Base-by-base conservation (phyloP, 352 stramenopile genomes). In the Globisporangium ultimum region DNA sequence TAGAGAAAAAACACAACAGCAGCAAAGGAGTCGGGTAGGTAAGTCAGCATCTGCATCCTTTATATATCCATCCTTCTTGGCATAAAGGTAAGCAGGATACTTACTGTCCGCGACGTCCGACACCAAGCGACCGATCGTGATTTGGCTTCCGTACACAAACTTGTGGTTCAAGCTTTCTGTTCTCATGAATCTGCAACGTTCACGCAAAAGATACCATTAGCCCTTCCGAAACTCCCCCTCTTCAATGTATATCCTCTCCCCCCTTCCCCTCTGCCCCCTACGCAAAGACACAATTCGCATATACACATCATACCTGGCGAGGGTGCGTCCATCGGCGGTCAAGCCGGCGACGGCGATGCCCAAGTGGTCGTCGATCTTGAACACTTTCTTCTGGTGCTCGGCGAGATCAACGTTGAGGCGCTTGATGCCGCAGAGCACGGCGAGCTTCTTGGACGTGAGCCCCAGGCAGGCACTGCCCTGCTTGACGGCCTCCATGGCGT, bases 81-180 rank as follows among this genome's bases (percentile, higher is more conserved):
- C 53, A 47, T 12, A 15, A 36, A 64, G 24, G 24, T 5, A 28
- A 28, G 24, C 17, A 41, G 17, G 22, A 36, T 24, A 66, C 61
- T 47, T 61, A 68, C 77, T 98, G 82, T 99, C 97, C 8, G 97
- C 97, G 15, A 99, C 74, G 72, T 99, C 96, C 54, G 86, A 91
- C 24, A 99, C 96, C 49, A 99, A 76, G 11, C 96, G 84, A 42
- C 93, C 91, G 11, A 96, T 91, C 17, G 96, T 95, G 61, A 99
- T 97, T 60, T 80, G 76, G 60, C 94, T 97, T 53, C 97, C 96
- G 72, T 99, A 99, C 41, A 99, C 92, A 70, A 99, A 99, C 80
- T 99, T 99, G 88, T 99, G 96, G 78, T 99, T 99, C 55, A 99
- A 77, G 66, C 96, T 98, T 78, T 99, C 97, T 53, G 95, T 99